A percentile compares a stretch with the other conserved stretches of the same genome.
These are phyloP conservation scores for Ascochyta clinopodiicola DNA, from an alignment of 2,329 filamentous ascomycete genomes.

Conservation along the genomic window DNA sequence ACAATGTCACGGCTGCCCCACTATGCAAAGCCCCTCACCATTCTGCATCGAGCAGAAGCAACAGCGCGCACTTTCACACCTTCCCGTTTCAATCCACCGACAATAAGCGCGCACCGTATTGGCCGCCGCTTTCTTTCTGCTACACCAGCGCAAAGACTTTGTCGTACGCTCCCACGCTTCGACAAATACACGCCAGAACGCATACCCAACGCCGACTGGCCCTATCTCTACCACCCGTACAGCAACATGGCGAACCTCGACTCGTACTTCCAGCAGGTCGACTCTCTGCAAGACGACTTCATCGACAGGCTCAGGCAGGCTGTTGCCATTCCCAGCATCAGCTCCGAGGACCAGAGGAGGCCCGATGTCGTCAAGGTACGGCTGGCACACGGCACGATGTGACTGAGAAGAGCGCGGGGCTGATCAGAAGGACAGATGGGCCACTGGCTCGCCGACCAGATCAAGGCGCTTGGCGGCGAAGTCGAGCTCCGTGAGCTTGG, in stretches of 20 bases:
- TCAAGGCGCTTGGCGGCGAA: constrained; percentile 81
- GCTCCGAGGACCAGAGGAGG: constrained; percentile 85
- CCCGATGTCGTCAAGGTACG: constrained; percentile 83
- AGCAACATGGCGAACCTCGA: constrained; percentile 86
- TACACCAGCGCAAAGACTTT: constrained; percentile 16
- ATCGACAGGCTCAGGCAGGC: constrained; percentile 90
- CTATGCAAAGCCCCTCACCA: constrained; percentile 18
- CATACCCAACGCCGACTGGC: constrained; percentile 48
- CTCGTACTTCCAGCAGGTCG: constrained; percentile 91
- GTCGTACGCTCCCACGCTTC: constrained; percentile 14
- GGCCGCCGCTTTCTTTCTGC: constrained; percentile 20
- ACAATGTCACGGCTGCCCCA: constrained; percentile 15
- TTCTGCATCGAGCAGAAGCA: constrained; percentile 23
- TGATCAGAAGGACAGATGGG: constrained; percentile 69
- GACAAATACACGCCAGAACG: constrained; percentile 29
- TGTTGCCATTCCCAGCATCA: constrained; percentile 95
- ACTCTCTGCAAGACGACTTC: constrained; percentile 78
- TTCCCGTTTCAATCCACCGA: constrained; percentile 42
- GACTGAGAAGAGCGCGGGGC: neutral
- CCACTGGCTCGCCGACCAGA: constrained; percentile 83
- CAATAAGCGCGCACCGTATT: constrained; percentile 36
- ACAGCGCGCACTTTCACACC: constrained; percentile 27
- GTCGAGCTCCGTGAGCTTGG: constrained; percentile 88
- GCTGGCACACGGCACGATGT: constrained; percentile 1
- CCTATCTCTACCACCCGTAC: constrained; percentile 56